phyloP scores from a whole-genome alignment of 2,329 filamentous ascomycete species.

The Blastomyces silverae region DNA sequence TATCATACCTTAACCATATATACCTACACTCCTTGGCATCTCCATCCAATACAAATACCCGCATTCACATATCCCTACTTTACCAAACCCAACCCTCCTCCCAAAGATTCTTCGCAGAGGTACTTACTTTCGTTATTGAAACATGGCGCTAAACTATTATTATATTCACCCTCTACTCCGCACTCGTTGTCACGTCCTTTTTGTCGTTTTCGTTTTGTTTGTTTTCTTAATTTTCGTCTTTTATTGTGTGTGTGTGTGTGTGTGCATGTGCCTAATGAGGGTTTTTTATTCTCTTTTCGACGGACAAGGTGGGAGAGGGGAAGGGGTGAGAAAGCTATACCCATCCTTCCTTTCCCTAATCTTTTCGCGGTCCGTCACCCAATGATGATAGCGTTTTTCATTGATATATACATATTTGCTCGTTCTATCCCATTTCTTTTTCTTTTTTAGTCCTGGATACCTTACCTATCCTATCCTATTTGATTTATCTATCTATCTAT shows the following conservation, averaged over 20 bases:
- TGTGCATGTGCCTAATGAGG: slow-evolving; percentile 4
- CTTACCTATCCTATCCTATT: not conserved
- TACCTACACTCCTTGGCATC: slow-evolving; percentile 1
- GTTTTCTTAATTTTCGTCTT: not conserved
- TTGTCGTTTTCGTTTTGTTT: too few species aligned
- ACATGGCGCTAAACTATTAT: not conserved
- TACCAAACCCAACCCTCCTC: not conserved
- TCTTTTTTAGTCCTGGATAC: not conserved
- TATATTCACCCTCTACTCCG: too few species aligned
- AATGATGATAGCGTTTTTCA: slow-evolving; percentile 4
- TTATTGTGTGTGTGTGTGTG: not conserved
- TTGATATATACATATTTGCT: not conserved
- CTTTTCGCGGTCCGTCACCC: not conserved
- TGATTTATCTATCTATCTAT: not conserved
- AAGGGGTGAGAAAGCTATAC: not conserved
- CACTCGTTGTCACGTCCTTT: not conserved
- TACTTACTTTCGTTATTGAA: not conserved
- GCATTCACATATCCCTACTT: too few species aligned
- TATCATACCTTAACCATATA: not conserved
- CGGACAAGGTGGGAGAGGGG: not conserved
- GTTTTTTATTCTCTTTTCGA: not conserved
- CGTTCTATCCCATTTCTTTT: not conserved
- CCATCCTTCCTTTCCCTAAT: not conserved
- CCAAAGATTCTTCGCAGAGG: not conserved
- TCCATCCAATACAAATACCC: not conserved